Evolutionary conservation across 148 eudicot species (phyloP), one percentile per base, ranked within the genome.

Genomic region (Rhododendron kiyosumense): DNA sequence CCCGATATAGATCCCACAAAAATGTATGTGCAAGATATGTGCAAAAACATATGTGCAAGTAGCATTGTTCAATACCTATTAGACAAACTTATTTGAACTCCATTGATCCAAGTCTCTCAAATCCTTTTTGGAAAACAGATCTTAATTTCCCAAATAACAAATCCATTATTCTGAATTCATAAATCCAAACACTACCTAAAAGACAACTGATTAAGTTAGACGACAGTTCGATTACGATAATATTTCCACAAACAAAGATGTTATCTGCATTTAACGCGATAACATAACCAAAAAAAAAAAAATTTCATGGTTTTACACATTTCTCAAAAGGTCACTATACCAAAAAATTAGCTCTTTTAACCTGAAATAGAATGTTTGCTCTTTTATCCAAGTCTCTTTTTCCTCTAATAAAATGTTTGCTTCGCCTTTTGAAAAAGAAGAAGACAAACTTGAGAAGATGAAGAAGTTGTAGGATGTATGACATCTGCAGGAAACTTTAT

Each of bases 401-500:
- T 34, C 34, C 34, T 34, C 34, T 34, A 34, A 34, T 34, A 34
- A 34, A 34, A 34, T 34, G 34, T 34, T 34, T 34, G 34, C 34
- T 34, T 34, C 34, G 34, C 34, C 34, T 34, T 34, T 34, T n/a
- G n/a, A 34, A 34, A 34, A 34, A 34, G 1, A 34, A 34, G 34
- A 34, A 34, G 38, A 52, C 67, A 2, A 34, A 52, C 65, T 7
- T 15, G 26, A 81, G 57, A 81, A 81, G 45, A 51, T 52, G 4
- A 46, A 12, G 49, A 45, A 48, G 61, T 32, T 2, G 45, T 8
- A 10, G 7, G 2, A 34, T 54, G 51, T 20, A 34, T 22, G 18
- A 51, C 38, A 34, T 34, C 14, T 36, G 26, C 38, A 41, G 52
- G 52, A 36, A 69, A 74, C 74, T 87, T 91, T 87, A 94, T 22